These are phyloP conservation scores for Tremellales sp. DNA, from an alignment of 1,284 basidiomycete species.

Conservation along the genomic window DNA sequence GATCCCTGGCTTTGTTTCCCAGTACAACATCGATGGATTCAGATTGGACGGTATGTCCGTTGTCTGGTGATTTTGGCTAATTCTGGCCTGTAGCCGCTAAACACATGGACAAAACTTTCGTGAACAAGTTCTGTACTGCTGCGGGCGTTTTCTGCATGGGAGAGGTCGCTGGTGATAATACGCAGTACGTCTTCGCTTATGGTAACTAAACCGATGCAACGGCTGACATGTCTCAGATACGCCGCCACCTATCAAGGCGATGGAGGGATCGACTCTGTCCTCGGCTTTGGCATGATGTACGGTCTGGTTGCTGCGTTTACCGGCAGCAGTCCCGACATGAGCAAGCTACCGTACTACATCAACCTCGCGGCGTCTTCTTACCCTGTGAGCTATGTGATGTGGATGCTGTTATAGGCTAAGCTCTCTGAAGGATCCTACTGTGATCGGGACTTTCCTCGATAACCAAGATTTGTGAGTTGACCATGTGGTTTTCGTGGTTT, in stretches of 20 bases:
- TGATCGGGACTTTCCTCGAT: conserved; percentile 71
- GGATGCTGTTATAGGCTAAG: conserved; percentile 53
- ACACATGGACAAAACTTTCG: conserved; percentile 48
- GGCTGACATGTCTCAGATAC: conserved; percentile 8
- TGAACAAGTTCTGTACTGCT: conserved; percentile 56
- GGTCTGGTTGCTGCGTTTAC: conserved; percentile 17
- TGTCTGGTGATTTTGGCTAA: neutral
- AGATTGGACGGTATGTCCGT: conserved; percentile 56
- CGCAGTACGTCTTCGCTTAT: conserved; percentile 47
- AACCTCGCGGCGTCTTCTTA: neutral
- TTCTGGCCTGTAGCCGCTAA: conserved; percentile 53
- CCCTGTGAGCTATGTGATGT: conserved; percentile 1
- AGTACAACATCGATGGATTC: conserved; percentile 58
- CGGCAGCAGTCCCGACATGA: conserved; percentile 6
- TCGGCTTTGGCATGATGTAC: conserved; percentile 33
- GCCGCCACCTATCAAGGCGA: conserved; percentile 25
- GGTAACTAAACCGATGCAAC: conserved; percentile 1
- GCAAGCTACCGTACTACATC: neutral
- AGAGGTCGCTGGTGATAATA: conserved; percentile 62
- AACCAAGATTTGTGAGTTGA: conserved; percentile 61
- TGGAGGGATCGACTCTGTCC: conserved; percentile 33
- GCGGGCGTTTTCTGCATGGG: conserved; percentile 77
- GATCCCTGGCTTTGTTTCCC: conserved; percentile 59
- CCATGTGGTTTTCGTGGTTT: neutral
- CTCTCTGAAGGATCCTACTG: conserved; percentile 52